Base-by-base conservation (phyloP, 441 rosid genomes). In the Bruguiera hainesii region DNA sequence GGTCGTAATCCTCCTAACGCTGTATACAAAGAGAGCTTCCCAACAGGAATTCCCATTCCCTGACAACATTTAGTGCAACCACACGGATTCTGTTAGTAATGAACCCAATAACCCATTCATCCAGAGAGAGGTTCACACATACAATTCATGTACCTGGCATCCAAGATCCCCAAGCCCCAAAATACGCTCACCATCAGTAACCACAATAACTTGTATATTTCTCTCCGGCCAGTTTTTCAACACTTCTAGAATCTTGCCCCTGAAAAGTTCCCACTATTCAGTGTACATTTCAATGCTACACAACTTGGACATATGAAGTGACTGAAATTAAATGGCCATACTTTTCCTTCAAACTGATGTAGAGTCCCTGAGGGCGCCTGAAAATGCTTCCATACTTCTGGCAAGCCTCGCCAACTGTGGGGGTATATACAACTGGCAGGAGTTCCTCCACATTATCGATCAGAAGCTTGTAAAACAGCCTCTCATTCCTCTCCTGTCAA, bases 21-120 rank as follows among this genome's bases (percentile, higher is more conserved):
- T 48, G 98, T 84, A 62, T 90, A 92, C 50, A 92, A 78, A 60
- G 98, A 82, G 61, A 92, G 96, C 68, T 92, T 92, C 50, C 98
- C 98, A 6, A 92, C 98, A 42, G 98, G 98, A 73, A 92, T 92
- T n/a, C 98, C 98, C 98, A 92, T 94, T 80, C 98, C 98, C 96
- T 94, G 85, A 58, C 60, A 76, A 73, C 5, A 67, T 39, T 21
- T n/a, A 64, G 20, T 51, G 65, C 4, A 42, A 48, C 30, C 28
- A 51, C 23, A 26, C 52, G 39, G 70, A 66, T 58, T 42, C 18
- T 61, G 61, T 65, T 23, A 28, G 52, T 63, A 61, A 21, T 15
- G 19, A 25, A 65, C 21, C 51, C 56, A 57, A n/a, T 37, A 15
- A 15, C 13, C 7, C 50, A 56, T 9, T 16, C 21, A 26, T 31